Conservation (phyloP, 257 asterid genomes). For the Euphrasia confusa region DNA sequence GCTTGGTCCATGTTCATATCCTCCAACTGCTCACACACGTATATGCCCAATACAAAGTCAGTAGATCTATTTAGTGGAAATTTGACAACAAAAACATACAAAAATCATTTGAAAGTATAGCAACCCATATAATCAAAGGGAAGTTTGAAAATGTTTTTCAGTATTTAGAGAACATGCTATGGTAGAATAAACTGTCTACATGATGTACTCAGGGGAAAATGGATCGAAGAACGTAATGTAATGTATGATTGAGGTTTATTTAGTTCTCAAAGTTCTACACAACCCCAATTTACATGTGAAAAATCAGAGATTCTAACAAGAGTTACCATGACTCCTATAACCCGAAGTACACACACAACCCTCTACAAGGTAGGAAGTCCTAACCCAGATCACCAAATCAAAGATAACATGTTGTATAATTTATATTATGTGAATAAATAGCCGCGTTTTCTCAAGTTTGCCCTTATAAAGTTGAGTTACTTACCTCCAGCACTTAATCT, state of each 20-base stretch:
- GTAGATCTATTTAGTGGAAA: not conserved
- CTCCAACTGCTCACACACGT: constrained; percentile 53
- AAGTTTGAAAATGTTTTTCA: not conserved
- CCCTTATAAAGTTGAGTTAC: too few relatives aligned
- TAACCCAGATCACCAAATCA: too few relatives aligned
- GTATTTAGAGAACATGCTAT: not conserved
- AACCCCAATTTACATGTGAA: not conserved
- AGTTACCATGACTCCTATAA: too few relatives aligned
- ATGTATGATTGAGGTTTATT: not conserved
- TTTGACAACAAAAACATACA: constrained; percentile 1
- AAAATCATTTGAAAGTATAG: constrained; percentile 7
- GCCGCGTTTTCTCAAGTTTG: too few relatives aligned
- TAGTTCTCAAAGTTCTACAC: not conserved
- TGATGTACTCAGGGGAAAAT: not conserved
- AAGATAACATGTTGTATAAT: too few relatives aligned
- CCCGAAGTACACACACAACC: too few relatives aligned
- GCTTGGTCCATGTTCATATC: constrained; percentile 96
- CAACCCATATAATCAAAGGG: constrained; percentile 5
- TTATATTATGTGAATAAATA: too few relatives aligned
- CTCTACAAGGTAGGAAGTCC: too few relatives aligned
- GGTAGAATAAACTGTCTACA: not conserved
- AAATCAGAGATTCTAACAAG: not conserved
- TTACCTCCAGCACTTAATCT: too few relatives aligned
- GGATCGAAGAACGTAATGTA: not conserved
- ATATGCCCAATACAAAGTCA: constrained; percentile 15